Conservation (phyloP, 768 basidiomycete genomes). For the Floccularia luteovirens region DNA sequence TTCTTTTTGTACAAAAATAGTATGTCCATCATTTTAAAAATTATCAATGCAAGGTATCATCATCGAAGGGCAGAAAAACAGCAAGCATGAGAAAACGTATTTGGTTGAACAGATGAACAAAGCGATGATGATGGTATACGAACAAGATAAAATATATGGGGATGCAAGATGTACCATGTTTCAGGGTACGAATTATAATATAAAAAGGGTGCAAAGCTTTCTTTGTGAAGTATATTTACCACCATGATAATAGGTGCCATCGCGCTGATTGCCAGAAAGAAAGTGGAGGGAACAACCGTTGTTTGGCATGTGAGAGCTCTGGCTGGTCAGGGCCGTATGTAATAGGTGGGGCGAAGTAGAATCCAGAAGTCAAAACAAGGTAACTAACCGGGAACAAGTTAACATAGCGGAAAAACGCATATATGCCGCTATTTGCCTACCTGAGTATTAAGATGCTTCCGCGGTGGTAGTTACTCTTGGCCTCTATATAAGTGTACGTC, state of each 20-base stretch:
- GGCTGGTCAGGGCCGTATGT: constrained; percentile 31
- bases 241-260: constrained; percentile 27
- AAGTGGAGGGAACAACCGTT: constrained; percentile 27
- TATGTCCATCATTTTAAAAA: too few species aligned
- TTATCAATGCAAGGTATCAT: too few species aligned
- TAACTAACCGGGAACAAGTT: constrained; percentile 47
- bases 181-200: not conserved
- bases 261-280: constrained; percentile 29
- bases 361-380: constrained; percentile 84
- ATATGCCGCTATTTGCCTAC: constrained; percentile 31
- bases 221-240: constrained; percentile 11
- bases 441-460: constrained; percentile 93
- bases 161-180: constrained; percentile 1
- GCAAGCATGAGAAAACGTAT: too few species aligned
- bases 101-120: too few species aligned
- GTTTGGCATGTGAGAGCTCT: constrained; percentile 10
- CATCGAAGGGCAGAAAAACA: too few species aligned
- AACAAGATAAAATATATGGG: not conserved
- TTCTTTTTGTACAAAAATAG: too few species aligned
- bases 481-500: constrained; percentile 98
- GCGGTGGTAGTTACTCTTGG: constrained; percentile 97
- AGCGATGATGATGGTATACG: constrained; percentile 17
- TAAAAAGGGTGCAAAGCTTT: too few species aligned
- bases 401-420: not conserved
- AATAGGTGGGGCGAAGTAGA: constrained; percentile 78